Evolutionary conservation across 768 basidiomycete species (phyloP), one percentile per base, ranked within the genome.

Genomic region (Lyophyllum shimeji): DNA sequence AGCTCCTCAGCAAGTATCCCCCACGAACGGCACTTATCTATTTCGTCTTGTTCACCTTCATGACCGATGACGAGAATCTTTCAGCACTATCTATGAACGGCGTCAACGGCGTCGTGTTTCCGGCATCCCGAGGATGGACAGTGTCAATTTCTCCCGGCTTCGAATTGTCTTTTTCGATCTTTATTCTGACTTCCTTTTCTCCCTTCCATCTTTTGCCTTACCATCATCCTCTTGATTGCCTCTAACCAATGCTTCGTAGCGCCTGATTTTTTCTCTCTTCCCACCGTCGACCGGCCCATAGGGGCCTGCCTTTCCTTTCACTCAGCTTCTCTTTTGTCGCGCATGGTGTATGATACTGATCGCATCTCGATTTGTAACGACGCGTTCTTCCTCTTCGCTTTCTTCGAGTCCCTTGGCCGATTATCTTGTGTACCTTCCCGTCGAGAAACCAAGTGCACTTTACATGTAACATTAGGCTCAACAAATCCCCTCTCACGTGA

Each of bases 61-160:
- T 51, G 52, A 57, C 52, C 56, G 34, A 57, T 54, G 55, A 57
- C 57, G 56, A 64, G 57, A 63, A 65, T n/a, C 61, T 61, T 52
- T 61, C 55, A 58, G 15, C 52, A 42, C 55, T 65, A 63, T 67
- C 57, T 60, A 52, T 62, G 43, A 58, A 44, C 51, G 56, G 49
- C 52, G 33, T 42, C 29, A 33, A 23, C 18, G 43, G 55, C 52
- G 52, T 57, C 55, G 48, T 56, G 51, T 50, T 58, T 44, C 55
- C 57, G 60, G 55, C 58, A 61, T 54, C 55, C 63, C 57, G 55
- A 60, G 56, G 59, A 60, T 57, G 63, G 63, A 66, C 61, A 55
- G 60, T 60, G 55, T 46, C 34, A 39, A 29, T 33, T 18, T 55
- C 27, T 55, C 33, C 37, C 49, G 17, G 2, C 48, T 25, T 52